Evolutionary conservation across 257 asterid species (phyloP).

Genomic region (Penstemon eatonii): DNA sequence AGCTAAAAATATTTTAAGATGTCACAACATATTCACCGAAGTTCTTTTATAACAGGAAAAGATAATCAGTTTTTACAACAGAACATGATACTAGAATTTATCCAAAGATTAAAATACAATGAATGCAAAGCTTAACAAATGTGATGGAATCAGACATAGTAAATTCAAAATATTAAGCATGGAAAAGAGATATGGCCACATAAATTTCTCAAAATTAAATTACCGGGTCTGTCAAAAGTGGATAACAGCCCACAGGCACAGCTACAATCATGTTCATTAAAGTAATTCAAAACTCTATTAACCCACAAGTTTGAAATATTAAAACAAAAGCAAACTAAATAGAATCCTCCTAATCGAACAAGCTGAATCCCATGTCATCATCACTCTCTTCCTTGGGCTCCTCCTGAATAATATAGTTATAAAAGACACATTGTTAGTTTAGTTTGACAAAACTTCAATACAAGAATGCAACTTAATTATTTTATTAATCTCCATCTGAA

Average conservation of each 20-base stretch:
- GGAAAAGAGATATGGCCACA: not conserved
- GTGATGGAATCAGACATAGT: not conserved
- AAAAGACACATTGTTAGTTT: conserved; percentile 1
- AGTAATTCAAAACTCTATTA: conserved; percentile 16
- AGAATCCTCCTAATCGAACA: conserved; percentile 44
- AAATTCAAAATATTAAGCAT: not conserved
- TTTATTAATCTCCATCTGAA: not conserved
- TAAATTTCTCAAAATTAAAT: not conserved
- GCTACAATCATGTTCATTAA: conserved; percentile 6
- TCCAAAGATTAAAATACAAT: too few species aligned
- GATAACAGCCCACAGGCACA: not conserved
- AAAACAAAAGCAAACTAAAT: conserved; percentile 7
- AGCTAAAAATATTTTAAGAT: too few species aligned
- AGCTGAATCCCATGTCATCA: conserved; percentile 53
- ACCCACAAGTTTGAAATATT: not conserved
- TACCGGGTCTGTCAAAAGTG: conserved; percentile 3
- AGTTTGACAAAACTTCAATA: not conserved
- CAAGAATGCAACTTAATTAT: not conserved
- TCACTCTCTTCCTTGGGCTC: conserved; percentile 61
- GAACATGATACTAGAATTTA: too few species aligned
- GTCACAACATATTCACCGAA: too few species aligned
- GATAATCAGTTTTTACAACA: too few species aligned
- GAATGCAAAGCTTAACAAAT: not conserved
- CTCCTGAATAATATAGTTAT: conserved; percentile 35
- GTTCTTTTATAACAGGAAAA: too few species aligned